Evolutionary conservation across 2,329 filamentous ascomycete species (phyloP).

Genomic region (Amylocarpus encephaloides): DNA sequence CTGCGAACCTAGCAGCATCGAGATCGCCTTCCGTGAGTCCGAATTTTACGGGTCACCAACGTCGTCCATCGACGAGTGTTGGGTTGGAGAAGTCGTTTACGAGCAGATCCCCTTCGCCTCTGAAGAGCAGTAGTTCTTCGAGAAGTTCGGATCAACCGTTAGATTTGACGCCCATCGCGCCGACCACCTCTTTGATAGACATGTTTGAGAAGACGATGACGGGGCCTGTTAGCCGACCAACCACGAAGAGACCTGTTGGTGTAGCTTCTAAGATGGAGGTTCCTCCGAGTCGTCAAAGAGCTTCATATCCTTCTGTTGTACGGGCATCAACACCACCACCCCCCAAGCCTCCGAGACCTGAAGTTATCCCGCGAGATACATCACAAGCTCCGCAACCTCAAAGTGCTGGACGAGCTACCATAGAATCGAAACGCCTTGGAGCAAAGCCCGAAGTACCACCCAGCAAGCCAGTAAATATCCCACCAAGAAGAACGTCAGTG

Average conservation of each 20-base stretch:
- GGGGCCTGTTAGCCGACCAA: constrained; percentile 9
- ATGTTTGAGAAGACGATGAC: constrained; percentile 55
- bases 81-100: constrained; percentile 1
- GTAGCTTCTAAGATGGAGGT: constrained; percentile 10
- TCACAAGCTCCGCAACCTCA: background rate
- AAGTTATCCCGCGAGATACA: constrained; percentile 13
- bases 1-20: constrained; percentile 56
- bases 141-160: constrained; percentile 33
- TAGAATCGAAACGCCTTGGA: constrained; percentile 5
- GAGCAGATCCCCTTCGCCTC: constrained; percentile 11
- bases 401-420: background rate
- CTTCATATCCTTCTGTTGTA: constrained; percentile 6
- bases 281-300: constrained; percentile 2
- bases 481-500: constrained; percentile 3
- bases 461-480: constrained; percentile 19
- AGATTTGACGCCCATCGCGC: constrained; percentile 53
- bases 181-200: constrained; percentile 59
- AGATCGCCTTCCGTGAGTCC: constrained; percentile 49
- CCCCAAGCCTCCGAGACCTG: constrained; percentile 7
- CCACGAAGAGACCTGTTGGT: constrained; percentile 8
- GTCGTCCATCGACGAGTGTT: constrained; percentile 2
- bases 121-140: constrained; percentile 20
- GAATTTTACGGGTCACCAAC: constrained; percentile 32
- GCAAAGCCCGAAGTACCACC: constrained; percentile 9
- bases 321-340: constrained; percentile 6